phyloP scores from a whole-genome alignment of 2,329 filamentous ascomycete genomes.

The Ceratocystis diversiconidia region DNA sequence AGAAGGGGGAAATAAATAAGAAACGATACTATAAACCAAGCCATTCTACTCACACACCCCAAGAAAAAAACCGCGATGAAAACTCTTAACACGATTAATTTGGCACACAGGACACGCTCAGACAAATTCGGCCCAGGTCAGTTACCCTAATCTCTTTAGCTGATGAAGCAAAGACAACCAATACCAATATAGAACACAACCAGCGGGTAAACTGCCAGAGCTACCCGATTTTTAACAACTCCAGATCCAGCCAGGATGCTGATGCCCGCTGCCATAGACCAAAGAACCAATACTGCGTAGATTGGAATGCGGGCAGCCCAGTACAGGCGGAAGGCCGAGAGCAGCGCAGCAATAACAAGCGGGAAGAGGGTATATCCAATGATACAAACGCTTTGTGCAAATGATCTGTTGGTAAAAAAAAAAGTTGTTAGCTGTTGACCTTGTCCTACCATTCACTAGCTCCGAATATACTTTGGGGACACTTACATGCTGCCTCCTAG shows the following conservation, averaged over 20 bases:
- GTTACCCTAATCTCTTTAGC: slow-evolving; percentile 34
- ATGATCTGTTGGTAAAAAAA: slow-evolving; percentile 49
- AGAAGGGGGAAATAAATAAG: background rate
- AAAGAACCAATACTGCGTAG: slow-evolving; percentile 74
- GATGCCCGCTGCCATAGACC: slow-evolving; percentile 89
- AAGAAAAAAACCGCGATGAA: background rate
- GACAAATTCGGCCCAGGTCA: background rate
- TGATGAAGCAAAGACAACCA: slow-evolving; percentile 94
- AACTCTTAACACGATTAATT: background rate
- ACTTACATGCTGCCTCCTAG: slow-evolving; percentile 92
- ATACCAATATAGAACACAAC: slow-evolving; percentile 90
- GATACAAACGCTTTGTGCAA: slow-evolving; percentile 93
- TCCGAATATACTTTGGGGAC: background rate
- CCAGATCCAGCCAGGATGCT: slow-evolving; percentile 93
- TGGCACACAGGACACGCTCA: background rate
- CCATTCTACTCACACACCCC: background rate
- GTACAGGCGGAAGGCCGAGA: slow-evolving; percentile 69
- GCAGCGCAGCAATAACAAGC: slow-evolving; percentile 77
- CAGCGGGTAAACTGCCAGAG: slow-evolving; percentile 84
- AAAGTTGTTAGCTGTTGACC: slow-evolving; percentile 4
- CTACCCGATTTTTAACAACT: slow-evolving; percentile 86
- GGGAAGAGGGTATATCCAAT: slow-evolving; percentile 98
- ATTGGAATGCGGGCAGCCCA: slow-evolving; percentile 77
- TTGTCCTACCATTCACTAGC: background rate
- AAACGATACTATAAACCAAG: background rate